Conservation (phyloP, 2,329 filamentous ascomycete genomes). For the Scedosporium boydii region DNA sequence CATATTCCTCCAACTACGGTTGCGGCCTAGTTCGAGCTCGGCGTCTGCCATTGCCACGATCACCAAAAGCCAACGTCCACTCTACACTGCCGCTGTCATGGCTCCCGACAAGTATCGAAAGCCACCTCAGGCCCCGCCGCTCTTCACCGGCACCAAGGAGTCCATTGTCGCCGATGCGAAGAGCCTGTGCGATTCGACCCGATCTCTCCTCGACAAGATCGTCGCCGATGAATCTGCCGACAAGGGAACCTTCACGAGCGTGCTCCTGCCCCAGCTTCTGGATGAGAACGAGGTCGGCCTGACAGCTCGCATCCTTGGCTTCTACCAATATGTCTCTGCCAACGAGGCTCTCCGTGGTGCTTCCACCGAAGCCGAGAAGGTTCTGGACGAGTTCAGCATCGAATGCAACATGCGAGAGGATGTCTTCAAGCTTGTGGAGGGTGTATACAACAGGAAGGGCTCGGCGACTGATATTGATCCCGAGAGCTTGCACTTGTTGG, state of each 20-base stretch:
- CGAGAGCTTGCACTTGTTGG: constrained; percentile 62
- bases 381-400: constrained; percentile 68
- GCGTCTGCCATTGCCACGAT: constrained; percentile 17
- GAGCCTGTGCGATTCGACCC: constrained; percentile 52
- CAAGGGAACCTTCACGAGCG: constrained; percentile 44
- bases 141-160: constrained; percentile 66
- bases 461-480: constrained; percentile 49
- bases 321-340: constrained; percentile 71
- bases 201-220: constrained; percentile 56
- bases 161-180: constrained; percentile 60
- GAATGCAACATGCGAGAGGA: constrained; percentile 77
- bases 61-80: neutral
- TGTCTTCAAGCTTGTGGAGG: constrained; percentile 58
- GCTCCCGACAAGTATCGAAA: constrained; percentile 57
- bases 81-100: constrained; percentile 46
- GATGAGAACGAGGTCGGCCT: constrained; percentile 60
- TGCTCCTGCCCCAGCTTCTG: constrained; percentile 57
- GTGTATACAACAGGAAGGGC: constrained; percentile 42
- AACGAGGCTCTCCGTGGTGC: constrained; percentile 62
- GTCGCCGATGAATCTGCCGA: constrained; percentile 48
- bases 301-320: constrained; percentile 57
- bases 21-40: constrained; percentile 15
- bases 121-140: constrained; percentile 68
- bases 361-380: constrained; percentile 64
- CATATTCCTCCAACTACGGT: constrained; percentile 46